Evolutionary conservation across 78 protist genomes (phyloP).

Genomic region (Chrysochromulina parva): DNA sequence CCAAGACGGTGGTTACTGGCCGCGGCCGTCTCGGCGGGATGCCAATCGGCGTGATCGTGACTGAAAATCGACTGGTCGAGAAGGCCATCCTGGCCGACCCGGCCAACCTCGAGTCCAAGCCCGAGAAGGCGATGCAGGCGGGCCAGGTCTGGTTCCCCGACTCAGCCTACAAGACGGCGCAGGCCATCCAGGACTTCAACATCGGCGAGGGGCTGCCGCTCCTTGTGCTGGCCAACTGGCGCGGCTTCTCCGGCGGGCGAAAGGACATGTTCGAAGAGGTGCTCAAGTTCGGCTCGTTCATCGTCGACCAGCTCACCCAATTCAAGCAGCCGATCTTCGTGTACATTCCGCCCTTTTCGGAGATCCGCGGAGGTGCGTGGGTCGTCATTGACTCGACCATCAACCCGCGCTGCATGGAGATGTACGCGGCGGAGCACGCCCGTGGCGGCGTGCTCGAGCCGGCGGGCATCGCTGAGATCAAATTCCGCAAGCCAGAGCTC

Average conservation of each 20-base stretch:
- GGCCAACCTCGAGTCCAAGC: constrained; percentile 82
- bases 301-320: constrained; percentile 88
- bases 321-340: constrained; percentile 90
- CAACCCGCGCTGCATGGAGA: constrained; percentile 88
- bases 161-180: constrained; percentile 94
- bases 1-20: constrained; percentile 86
- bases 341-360: constrained; percentile 92
- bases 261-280: constrained; percentile 97
- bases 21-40: constrained; percentile 66
- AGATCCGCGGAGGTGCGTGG: constrained; percentile 93
- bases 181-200: constrained; percentile 87
- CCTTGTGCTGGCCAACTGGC: constrained; percentile 95
- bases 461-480: constrained; percentile 73
- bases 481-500: constrained; percentile 70
- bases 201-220: constrained; percentile 56
- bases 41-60: constrained; percentile 92
- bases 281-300: constrained; percentile 94
- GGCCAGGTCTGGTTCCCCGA: constrained; percentile 96
- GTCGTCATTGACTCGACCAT: constrained; percentile 94
- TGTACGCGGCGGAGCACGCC: constrained; percentile 82
- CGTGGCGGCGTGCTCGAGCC: constrained; percentile 96
- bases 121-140: constrained; percentile 69
- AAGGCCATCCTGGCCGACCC: constrained; percentile 84
- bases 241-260: constrained; percentile 96
- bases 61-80: constrained; percentile 86